phyloP scores from a whole-genome alignment of 2,329 filamentous ascomycete genomes.

The Fusarium brevicatenulatum region DNA sequence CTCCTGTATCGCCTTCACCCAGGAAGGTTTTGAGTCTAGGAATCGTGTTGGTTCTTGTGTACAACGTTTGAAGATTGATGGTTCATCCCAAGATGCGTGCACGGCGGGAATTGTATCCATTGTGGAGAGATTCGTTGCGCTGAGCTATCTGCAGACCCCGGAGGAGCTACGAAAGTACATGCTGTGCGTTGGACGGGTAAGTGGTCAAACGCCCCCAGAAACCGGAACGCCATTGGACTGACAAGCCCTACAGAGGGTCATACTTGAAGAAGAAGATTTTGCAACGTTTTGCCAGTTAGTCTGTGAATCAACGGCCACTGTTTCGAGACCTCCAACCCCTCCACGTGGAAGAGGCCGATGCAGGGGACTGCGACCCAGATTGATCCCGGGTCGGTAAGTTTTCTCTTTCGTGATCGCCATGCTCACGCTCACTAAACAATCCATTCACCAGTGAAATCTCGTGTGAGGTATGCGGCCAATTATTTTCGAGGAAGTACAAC shows the following conservation, averaged over 20 bases:
- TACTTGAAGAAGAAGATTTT: background rate
- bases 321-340: background rate
- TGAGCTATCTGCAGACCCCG: background rate
- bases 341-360: background rate
- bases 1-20: background rate
- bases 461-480: background rate
- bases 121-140: background rate
- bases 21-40: background rate
- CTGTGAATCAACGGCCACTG: background rate
- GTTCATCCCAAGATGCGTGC: accelerated
- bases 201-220: accelerated
- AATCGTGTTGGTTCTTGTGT: too few relatives aligned
- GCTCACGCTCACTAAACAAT: background rate
- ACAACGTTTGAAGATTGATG: accelerated
- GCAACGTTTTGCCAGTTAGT: background rate
- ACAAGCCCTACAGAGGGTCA: background rate
- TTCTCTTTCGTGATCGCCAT: accelerated
- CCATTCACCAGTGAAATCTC: background rate
- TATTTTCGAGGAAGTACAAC: background rate
- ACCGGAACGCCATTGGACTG: accelerated
- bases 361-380: accelerated
- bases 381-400: accelerated
- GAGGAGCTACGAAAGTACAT: background rate
- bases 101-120: accelerated
- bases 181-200: background rate